Base-by-base conservation (phyloP, 2,329 filamentous ascomycete genomes). In the Sphaerulina vaccinii region DNA sequence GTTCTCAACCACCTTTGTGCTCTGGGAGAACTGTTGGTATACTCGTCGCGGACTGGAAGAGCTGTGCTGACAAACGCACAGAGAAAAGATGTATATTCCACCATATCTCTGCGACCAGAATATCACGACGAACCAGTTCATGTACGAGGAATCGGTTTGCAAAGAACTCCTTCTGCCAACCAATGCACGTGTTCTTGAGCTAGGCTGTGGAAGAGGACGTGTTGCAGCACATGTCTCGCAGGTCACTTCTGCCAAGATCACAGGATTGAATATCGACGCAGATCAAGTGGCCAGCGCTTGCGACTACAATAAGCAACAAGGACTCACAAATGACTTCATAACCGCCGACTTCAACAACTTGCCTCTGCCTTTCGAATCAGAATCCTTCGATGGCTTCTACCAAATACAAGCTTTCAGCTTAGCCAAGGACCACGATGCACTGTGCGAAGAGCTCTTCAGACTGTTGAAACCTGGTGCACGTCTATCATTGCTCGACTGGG, bases 401-500 rank as follows among this genome's bases (percentile, higher is more conserved):
- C 58, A 66, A 43, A 65, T 66, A 24, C 63, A 66, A 43, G 63
- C 63, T 18, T 64, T 66, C 56, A 62, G 58, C 39, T 49, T 66
- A 6, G 61, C 58, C 39, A 63, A 63, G 39, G 61, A 65, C 47
- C 57, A 62, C 35, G 37, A 52, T 1, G 53, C 55, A 22, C 52
- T 65, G 2, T 61, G 53, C 39, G 32, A 45, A 23, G 63, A 66
- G 41, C 52, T 66, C 6, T 58, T 56, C 45, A 55, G 63, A 15
- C 54, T 66, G 8, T 53, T 66, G 19, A 64, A 62, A 36, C 63
- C 63, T 15, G 63, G 63, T 16, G 58, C 63, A 2, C 57, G 59
- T 6, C 44, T 66, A 3, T 60, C 56, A 1, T 37, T 66, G 9
- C 61, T 66, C 16, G 63, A 66, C 45, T 66, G 62, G 62, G 63